Conservation (phyloP, 495 filamentous ascomycete genomes). For the Achaetomiella virescens region DNA sequence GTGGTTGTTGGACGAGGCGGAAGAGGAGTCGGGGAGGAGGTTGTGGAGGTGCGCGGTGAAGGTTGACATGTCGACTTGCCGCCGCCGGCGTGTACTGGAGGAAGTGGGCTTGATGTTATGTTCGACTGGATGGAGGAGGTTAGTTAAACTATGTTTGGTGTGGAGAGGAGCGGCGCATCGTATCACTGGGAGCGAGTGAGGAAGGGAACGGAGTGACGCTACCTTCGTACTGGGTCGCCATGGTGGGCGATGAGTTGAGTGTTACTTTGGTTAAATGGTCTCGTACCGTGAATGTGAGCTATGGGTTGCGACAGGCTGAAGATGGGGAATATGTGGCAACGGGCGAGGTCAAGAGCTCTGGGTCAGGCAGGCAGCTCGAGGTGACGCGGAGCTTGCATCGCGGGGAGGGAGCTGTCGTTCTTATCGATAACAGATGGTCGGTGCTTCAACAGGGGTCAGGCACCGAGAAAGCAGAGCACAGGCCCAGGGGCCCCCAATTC, state of each 20-base stretch:
- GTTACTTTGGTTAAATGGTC: neutral
- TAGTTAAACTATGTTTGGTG: slow-evolving; percentile 4
- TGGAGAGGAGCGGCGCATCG: slow-evolving; percentile 1
- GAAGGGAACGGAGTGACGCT: neutral
- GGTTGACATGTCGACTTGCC: slow-evolving; percentile 77
- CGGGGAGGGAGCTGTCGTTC: slow-evolving; percentile 1
- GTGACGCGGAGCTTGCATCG: slow-evolving; percentile 28
- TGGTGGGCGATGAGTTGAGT: slow-evolving; percentile 14
- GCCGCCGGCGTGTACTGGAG: slow-evolving; percentile 39
- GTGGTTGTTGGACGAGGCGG: slow-evolving; percentile 9
- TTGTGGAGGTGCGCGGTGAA: slow-evolving; percentile 75
- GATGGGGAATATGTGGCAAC: neutral
- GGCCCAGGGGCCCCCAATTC: too few relatives aligned
- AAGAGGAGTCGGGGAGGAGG: slow-evolving; percentile 44
- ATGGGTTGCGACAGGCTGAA: neutral
- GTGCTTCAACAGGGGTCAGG: too few relatives aligned
- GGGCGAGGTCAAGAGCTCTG: neutral
- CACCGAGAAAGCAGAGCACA: too few relatives aligned
- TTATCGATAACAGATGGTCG: slow-evolving; percentile 10
- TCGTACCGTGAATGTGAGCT: neutral
- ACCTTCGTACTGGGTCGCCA: slow-evolving; percentile 46
- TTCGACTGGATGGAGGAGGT: slow-evolving; percentile 56
- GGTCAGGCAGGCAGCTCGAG: slow-evolving; percentile 13
- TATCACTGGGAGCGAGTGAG: slow-evolving; percentile 2
- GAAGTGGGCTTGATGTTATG: slow-evolving; percentile 59